A percentile compares a stretch with the other conserved stretches of the same genome.
Evolutionary conservation across 2,329 filamentous ascomycete genomes (phyloP).

Genomic region (Aspergillus fumigatus): DNA sequence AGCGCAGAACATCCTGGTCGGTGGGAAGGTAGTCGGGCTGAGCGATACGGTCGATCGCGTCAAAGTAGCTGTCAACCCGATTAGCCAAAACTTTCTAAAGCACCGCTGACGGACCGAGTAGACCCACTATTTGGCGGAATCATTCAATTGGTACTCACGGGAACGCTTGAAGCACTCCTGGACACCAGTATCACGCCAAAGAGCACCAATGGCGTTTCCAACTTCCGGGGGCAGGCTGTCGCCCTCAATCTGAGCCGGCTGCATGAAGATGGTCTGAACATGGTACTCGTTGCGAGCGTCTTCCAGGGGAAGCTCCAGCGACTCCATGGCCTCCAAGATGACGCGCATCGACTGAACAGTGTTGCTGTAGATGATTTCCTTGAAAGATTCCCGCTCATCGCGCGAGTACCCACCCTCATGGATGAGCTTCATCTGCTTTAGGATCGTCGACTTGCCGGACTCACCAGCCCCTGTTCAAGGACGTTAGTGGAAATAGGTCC

Average conservation of each 20-base stretch:
- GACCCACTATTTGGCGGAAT: conserved; percentile 90
- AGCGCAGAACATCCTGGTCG: conserved; percentile 90
- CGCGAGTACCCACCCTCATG: conserved; percentile 98
- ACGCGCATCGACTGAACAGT: conserved; percentile 67
- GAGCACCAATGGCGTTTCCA: conserved; percentile 81
- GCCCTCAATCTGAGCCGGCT: conserved; percentile 92
- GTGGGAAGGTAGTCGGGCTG: conserved; percentile 90
- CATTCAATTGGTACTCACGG: conserved; percentile 92
- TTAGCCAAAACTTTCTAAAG: conserved; percentile 8
- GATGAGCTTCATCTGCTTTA: conserved; percentile 99
- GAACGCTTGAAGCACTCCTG: conserved; percentile 95
- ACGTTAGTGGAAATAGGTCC: conserved; percentile 3
- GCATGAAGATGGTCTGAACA: conserved; percentile 98
- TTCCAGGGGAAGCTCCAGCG: conserved; percentile 73
- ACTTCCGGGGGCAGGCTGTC: conserved; percentile 93
- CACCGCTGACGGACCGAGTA: not conserved
- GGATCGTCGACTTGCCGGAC: conserved; percentile 89
- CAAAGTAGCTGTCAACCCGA: conserved; percentile 72
- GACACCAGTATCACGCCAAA: conserved; percentile 91
- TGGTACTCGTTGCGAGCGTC: conserved; percentile 94
- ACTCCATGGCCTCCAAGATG: conserved; percentile 65
- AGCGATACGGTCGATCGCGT: conserved; percentile 86
- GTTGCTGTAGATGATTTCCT: conserved; percentile 69
- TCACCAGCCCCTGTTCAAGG: conserved; percentile 77
- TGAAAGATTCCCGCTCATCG: conserved; percentile 69